phyloP scores from a whole-genome alignment of 2,329 filamentous ascomycete genomes.

The Hymenoscyphus fraxineus region DNA sequence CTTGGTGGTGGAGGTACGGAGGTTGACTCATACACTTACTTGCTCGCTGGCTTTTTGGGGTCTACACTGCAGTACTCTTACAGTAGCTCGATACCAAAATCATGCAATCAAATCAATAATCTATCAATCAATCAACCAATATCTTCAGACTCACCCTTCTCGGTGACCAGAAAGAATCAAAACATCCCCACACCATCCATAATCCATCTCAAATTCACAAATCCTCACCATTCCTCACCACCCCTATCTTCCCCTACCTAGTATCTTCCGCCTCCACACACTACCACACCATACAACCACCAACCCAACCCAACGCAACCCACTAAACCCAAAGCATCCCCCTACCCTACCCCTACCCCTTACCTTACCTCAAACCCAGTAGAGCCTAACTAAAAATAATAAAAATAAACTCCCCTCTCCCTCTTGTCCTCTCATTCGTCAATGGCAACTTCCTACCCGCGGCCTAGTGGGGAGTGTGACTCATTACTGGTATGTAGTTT shows the following conservation, averaged over 20 bases:
- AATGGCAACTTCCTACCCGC: neutral
- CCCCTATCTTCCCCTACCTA: neutral
- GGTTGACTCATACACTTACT: neutral
- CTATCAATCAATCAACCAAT: neutral
- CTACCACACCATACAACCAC: constrained; percentile 21
- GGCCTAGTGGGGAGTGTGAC: neutral
- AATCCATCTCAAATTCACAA: constrained; percentile 16
- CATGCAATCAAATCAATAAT: too few relatives aligned
- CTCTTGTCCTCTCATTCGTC: neutral
- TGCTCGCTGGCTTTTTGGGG: neutral
- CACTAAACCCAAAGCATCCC: neutral
- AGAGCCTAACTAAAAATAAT: too few relatives aligned
- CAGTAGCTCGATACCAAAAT: too few relatives aligned
- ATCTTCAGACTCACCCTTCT: neutral
- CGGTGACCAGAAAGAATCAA: neutral
- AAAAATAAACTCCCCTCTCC: neutral
- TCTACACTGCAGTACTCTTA: too few relatives aligned
- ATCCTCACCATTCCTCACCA: neutral
- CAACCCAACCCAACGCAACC: neutral
- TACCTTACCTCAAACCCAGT: neutral
- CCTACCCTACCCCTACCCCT: neutral
- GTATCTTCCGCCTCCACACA: neutral
- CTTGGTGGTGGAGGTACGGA: neutral
- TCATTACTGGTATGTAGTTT: too few relatives aligned
- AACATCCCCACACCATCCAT: neutral